Evolutionary conservation across 2,329 filamentous ascomycete genomes (phyloP).

Genomic region (Colletotrichum cereale): DNA sequence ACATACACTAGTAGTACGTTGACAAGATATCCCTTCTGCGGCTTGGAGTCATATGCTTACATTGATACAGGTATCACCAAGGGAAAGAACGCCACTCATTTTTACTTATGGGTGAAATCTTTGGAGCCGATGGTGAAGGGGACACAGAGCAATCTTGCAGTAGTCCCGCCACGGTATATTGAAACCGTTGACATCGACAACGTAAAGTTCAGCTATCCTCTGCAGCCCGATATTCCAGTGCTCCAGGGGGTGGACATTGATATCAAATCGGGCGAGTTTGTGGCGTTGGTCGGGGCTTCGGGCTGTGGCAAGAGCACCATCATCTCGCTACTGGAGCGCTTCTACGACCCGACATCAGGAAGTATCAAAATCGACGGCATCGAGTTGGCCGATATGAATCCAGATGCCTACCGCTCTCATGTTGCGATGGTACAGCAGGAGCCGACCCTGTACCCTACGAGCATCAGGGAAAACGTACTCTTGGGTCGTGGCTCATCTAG

Average conservation of each 20-base stretch:
- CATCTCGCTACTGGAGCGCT: slow-evolving; percentile 62
- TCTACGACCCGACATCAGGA: slow-evolving; percentile 48
- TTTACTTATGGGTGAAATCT: slow-evolving; percentile 5
- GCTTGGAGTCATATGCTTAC: background rate
- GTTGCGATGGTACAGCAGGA: slow-evolving; percentile 29
- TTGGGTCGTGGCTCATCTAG: slow-evolving; percentile 55
- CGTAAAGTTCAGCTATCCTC: too few species aligned
- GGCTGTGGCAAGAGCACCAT: slow-evolving; percentile 73
- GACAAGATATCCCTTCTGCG: background rate
- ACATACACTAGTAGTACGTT: slow-evolving; percentile 15
- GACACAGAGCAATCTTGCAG: too few species aligned
- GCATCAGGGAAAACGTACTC: slow-evolving; percentile 67
- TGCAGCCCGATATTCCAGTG: background rate
- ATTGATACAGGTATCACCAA: slow-evolving; percentile 7
- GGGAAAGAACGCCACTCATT: slow-evolving; percentile 3
- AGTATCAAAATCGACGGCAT: background rate
- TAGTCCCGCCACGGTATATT: too few species aligned
- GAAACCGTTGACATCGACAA: too few species aligned
- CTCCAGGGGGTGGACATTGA: background rate
- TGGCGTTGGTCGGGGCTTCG: slow-evolving; percentile 66
- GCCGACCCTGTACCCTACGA: slow-evolving; percentile 48
- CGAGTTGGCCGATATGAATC: slow-evolving; percentile 47
- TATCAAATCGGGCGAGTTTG: slow-evolving; percentile 57
- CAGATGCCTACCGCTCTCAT: background rate
- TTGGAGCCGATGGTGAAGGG: too few species aligned